Evolutionary conservation across 192 early-diverging fungal genomes (phyloP), one percentile per base, ranked within the genome.

Genomic region (Coemansia sp.): DNA sequence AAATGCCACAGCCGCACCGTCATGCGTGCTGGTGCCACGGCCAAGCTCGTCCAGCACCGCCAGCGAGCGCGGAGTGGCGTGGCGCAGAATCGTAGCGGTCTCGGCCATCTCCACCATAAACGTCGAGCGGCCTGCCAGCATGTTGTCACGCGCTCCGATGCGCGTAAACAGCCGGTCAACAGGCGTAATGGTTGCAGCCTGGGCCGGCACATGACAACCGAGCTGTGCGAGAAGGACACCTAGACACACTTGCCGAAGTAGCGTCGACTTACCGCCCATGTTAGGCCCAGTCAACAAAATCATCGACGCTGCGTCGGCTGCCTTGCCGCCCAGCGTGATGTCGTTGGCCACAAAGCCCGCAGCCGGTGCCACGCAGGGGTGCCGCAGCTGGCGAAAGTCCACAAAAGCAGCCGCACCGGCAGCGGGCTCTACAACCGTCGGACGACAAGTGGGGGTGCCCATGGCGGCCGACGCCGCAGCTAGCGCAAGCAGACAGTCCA

Each of bases 221-320:
- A 98, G 76, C 64, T 97, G 95, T 2, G 96, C 96, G 89, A 99
- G 88, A 24, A 99, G 94, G 14, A 97, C 91, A 1, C 93, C 94
- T 36, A 97, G 85, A 71, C 94, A 97, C 0, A 93, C 91, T 85
- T 98, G 96, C 30, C 97, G 88, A 59, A 98, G 85, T 19, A 99
- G 84, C 0, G 97, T 99, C 1, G 92, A 94, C 86, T 99, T 99
- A 60, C 97, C 97, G 71, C 96, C 97, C 94, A 98, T 98, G 75
- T 99, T 99, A n/a, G 97, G 96, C 22, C 97, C 97, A 0, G 97
- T 98, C 55, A 99, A 76, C 9, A 99, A 82, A 10, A 98, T 89
- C 77, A 98, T 88, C 17, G 75, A 69, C 30, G 80, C 75, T 0
- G 64, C 36, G n/a, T 80, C 84, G 24, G 54, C 68, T 7, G 72